Evolutionary conservation across 1,284 basidiomycete genomes (phyloP), one percentile per base, ranked within the genome.

Genomic region (Austroboletus novae-zelandiae): DNA sequence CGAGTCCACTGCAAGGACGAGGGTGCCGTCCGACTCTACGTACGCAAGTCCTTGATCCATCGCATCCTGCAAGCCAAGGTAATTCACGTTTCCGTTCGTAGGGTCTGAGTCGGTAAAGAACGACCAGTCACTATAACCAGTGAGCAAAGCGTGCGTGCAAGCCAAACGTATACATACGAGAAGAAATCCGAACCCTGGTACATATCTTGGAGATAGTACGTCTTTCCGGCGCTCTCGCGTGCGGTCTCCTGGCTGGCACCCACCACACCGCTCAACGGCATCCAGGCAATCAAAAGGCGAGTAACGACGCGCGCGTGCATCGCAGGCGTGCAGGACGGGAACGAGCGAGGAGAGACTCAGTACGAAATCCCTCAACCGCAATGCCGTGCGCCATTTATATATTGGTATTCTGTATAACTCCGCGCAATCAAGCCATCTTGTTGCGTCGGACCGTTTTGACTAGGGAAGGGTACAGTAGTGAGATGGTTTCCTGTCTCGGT

Each of bases 31-130:
- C 13, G 5, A 72, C 14, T 69, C 72, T 31, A 86, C 77, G 58
- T 74, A 81, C 0, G 83, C 81, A 35, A 91, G 74, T 3, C 74
- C 71, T 36, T 75, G 70, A 15, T 60, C 54, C 43, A 66, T 62
- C 7, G 84, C 85, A 23, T 76, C 68, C 4, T 67, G 57, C 48
- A 67, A 61, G 47, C 61, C 67, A 55, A 80, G 67, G 63, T 80
- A 89, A 43, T 76, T 72, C 42, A 88, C 86, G 39, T 67, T 68
- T n/a, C 86, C 87, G 49, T 78, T 68, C 2, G 87, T 89, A 1
- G 87, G 87, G 60, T 90, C 87, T 5, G 63, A 10, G 8, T 55
- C 68, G 25, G 70, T 70, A 65, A 76, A 84, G 70, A 83, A 88
- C 40, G 76, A 63, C 79, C 81, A 89, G 15, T 71, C 62, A 47